phyloP scores from a whole-genome alignment of 768 basidiomycete genomes.

The Porpolomopsis calyptriformis region DNA sequence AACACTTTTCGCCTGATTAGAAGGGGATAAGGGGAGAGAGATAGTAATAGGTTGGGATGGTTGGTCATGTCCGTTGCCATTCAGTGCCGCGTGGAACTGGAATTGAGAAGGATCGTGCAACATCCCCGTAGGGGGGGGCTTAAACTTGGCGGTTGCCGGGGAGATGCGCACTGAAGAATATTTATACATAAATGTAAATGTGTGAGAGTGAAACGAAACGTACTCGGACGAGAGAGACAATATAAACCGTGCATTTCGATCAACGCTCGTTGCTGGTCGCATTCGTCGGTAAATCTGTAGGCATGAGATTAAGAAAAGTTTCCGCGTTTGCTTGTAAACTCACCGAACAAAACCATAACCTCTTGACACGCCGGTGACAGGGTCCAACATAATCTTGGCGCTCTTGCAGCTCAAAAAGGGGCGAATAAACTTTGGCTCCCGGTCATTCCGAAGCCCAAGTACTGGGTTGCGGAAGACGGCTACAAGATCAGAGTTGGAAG shows the following conservation, averaged over 20 bases:
- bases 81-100: slow-evolving; percentile 29
- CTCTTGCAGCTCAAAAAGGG: slow-evolving; percentile 90
- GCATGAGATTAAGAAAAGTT: slow-evolving; percentile 10
- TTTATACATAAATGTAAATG: slow-evolving; percentile 23
- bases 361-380: slow-evolving; percentile 76
- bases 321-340: slow-evolving; percentile 16
- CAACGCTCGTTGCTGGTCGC: slow-evolving; percentile 81
- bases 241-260: slow-evolving; percentile 90
- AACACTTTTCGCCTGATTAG: slow-evolving; percentile 49
- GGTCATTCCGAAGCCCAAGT: slow-evolving; percentile 71
- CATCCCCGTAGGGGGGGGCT: slow-evolving; percentile 38
- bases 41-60: slow-evolving; percentile 34
- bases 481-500: slow-evolving; percentile 91
- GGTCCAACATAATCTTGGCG: slow-evolving; percentile 92
- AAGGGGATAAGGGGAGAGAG: slow-evolving; percentile 37
- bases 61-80: slow-evolving; percentile 19
- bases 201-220: slow-evolving; percentile 20
- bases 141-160: slow-evolving; percentile 81
- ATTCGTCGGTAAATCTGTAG: slow-evolving; percentile 75
- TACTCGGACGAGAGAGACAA: slow-evolving; percentile 81
- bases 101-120: slow-evolving; percentile 37
- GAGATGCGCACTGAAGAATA: slow-evolving; percentile 69
- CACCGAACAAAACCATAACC: slow-evolving; percentile 91
- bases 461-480: slow-evolving; percentile 87
- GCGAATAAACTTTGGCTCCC: slow-evolving; percentile 80